These are phyloP conservation scores for Ganoderma lucidum DNA, from an alignment of 1,284 basidiomycete genomes.

Conservation along the genomic window DNA sequence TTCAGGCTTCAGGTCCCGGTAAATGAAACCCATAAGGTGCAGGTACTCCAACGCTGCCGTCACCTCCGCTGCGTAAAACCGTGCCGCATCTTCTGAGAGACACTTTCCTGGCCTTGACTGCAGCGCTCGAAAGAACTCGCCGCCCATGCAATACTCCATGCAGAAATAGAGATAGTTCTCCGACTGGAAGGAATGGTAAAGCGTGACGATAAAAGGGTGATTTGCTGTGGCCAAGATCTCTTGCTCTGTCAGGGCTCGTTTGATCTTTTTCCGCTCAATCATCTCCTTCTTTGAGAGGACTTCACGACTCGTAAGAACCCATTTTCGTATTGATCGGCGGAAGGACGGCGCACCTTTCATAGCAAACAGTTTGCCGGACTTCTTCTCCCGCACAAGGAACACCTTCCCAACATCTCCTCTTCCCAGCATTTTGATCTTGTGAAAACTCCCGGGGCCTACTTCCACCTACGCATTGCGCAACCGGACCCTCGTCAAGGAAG, in stretches of 20 bases:
- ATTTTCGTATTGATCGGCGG: slow-evolving; percentile 15
- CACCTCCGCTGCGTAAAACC: slow-evolving; percentile 99
- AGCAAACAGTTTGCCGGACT: slow-evolving; percentile 90
- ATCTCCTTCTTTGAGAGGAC: slow-evolving; percentile 97
- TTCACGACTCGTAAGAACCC: slow-evolving; percentile 42
- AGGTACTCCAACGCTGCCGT: slow-evolving; percentile 98
- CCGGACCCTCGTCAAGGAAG: slow-evolving; percentile 19
- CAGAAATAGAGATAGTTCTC: slow-evolving; percentile 97
- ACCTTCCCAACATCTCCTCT: slow-evolving; percentile 98
- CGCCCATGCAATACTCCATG: slow-evolving; percentile 99
- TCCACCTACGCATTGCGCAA: slow-evolving; percentile 67
- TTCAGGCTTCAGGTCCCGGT: slow-evolving; percentile 99
- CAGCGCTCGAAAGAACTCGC: slow-evolving; percentile 97
- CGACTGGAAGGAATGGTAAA: slow-evolving; percentile 98
- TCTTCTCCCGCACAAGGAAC: slow-evolving; percentile 96
- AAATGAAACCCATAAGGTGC: slow-evolving; percentile 99
- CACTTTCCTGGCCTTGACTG: slow-evolving; percentile 97
- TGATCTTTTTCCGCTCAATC: slow-evolving; percentile 99
- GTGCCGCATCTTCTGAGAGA: slow-evolving; percentile 92
- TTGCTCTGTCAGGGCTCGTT: slow-evolving; percentile 95
- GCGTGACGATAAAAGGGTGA: slow-evolving; percentile 97
- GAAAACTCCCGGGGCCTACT: slow-evolving; percentile 90
- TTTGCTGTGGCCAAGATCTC: slow-evolving; percentile 97
- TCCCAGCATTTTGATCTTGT: slow-evolving; percentile 94
- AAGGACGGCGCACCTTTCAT: slow-evolving; percentile 84